These are phyloP conservation scores for Capronia coronata DNA, from an alignment of 2,329 filamentous ascomycete genomes.

Conservation along the genomic window DNA sequence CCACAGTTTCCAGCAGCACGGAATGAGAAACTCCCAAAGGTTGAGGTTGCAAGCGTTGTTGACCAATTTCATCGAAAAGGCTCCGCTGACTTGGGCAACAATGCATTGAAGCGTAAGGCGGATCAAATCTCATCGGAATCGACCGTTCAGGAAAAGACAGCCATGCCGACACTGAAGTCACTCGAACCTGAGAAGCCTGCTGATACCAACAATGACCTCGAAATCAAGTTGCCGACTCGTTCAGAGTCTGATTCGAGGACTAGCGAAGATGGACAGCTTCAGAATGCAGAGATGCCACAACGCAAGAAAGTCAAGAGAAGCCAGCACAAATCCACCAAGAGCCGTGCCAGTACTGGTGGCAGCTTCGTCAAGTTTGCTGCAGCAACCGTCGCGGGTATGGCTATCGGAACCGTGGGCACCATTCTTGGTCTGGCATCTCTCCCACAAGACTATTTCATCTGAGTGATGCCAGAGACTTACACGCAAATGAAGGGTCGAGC, in stretches of 20 bases:
- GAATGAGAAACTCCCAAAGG: neutral
- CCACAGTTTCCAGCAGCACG: neutral
- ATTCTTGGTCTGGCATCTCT: slow-evolving; percentile 38
- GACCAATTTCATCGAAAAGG: neutral
- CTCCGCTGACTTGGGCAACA: neutral
- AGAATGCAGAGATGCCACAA: slow-evolving; percentile 13
- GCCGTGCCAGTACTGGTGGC: slow-evolving; percentile 3
- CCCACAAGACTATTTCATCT: slow-evolving; percentile 40
- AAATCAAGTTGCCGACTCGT: neutral
- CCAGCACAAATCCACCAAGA: slow-evolving; percentile 4
- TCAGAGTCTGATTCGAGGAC: slow-evolving; percentile 28
- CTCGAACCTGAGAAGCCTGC: neutral
- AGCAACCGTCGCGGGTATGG: slow-evolving; percentile 36
- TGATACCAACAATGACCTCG: neutral
- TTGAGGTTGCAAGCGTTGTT: slow-evolving; percentile 8
- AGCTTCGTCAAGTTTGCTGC: slow-evolving; percentile 35
- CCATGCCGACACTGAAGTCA: neutral
- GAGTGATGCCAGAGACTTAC: too few species aligned
- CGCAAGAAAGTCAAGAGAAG: slow-evolving; percentile 20
- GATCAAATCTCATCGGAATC: slow-evolving; percentile 26
- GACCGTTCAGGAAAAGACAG: slow-evolving; percentile 6
- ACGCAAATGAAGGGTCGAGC: too few species aligned
- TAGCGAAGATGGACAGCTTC: slow-evolving; percentile 25
- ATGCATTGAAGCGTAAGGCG: slow-evolving; percentile 22
- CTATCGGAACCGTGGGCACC: slow-evolving; percentile 39